These are phyloP conservation scores for Chiua virens DNA, from an alignment of 768 basidiomycete genomes.

Conservation along the genomic window DNA sequence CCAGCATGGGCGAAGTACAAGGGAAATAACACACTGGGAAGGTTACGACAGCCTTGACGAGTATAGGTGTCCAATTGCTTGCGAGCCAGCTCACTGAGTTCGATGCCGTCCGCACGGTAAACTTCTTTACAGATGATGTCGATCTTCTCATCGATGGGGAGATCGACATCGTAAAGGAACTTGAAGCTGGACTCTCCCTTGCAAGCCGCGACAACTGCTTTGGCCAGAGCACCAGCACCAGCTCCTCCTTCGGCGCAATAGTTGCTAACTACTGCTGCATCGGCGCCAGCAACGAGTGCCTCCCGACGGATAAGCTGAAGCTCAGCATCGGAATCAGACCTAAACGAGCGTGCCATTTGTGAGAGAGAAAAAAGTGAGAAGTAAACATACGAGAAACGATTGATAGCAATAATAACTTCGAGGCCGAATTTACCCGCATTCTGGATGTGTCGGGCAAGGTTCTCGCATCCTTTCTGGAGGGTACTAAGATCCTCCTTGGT, in stretches of 20 bases:
- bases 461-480: constrained; percentile 89
- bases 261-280: constrained; percentile 92
- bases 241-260: constrained; percentile 98
- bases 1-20: not conserved
- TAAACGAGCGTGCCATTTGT: constrained; percentile 29
- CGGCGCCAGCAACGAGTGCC: constrained; percentile 83
- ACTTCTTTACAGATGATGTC: constrained; percentile 83
- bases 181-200: constrained; percentile 82
- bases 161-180: constrained; percentile 87
- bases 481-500: constrained; percentile 89
- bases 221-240: constrained; percentile 86
- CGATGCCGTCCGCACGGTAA: constrained; percentile 91
- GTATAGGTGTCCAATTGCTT: constrained; percentile 91
- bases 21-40: constrained; percentile 62
- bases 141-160: constrained; percentile 88
- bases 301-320: constrained; percentile 79
- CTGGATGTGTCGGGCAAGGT: constrained; percentile 89
- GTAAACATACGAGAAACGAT: constrained; percentile 82
- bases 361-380: not conserved
- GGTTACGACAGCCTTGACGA: constrained; percentile 76
- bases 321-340: constrained; percentile 88
- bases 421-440: constrained; percentile 95
- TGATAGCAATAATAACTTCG: constrained; percentile 95
- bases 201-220: constrained; percentile 88
- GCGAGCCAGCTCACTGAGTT: constrained; percentile 80